Evolutionary conservation across 768 basidiomycete genomes (phyloP), one percentile per base, ranked within the genome.

Genomic region (Boletus pseudo-olivaceus): DNA sequence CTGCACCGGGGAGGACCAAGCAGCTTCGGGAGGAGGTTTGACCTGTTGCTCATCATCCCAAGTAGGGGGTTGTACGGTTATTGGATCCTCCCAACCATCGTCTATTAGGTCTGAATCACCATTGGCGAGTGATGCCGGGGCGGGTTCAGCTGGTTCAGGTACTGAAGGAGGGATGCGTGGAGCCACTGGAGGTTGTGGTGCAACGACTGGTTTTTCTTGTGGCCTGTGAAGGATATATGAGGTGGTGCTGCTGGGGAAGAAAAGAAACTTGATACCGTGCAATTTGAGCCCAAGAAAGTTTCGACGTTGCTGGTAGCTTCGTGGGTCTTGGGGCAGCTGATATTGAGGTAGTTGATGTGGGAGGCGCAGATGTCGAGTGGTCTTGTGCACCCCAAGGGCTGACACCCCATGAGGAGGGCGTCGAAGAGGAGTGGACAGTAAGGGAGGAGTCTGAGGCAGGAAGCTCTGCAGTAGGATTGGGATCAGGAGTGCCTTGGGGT

Each of bases 271-370:
- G 51, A 27, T 33, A 53, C 89, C 85, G 78, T 58, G 90, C 90
- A 66, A 93, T 78, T 63, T 93, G 87, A 8, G 90, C 90, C 90
- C 90, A 93, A 34, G 90, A 91, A 55, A 88, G 70, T 74, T 90
- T 90, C 8, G 87, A 83, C 12, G 81, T 87, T 29, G 86, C 82
- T 40, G 88, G 87, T 11, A 81, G 75, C 72, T 84, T 88, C 14
- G 60, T 53, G 62, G 69, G 59, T 72, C 78, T 59, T 56, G 39
- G 47, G 8, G 59, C 30, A 11, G 37, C 54, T 4, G 59, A 47
- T 57, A 57, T 65, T 19, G 47, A n/a, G 34, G 20, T 11, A 69
- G 51, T 41, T 42, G 56, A 32, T 12, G 52, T 59, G 33, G 59
- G 41, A 33, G 64, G 65, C 20, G 67, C 56, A n/a, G 69, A n/a